Conservation (phyloP, 176 grass and related monocot genomes). For the Oryza meyeriana region DNA sequence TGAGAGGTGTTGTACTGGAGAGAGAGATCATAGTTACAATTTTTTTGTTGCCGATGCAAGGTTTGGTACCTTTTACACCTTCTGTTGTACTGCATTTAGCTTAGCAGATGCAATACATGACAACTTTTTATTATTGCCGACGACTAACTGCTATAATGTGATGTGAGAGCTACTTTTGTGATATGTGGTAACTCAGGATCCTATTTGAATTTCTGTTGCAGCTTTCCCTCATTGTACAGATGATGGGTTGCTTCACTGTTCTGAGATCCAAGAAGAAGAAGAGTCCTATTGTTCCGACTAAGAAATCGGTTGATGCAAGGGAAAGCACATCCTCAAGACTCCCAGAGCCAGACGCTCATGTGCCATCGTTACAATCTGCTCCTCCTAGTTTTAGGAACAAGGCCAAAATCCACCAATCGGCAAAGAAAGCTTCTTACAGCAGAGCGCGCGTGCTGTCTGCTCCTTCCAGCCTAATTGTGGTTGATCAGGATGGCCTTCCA, state of each 20-base stretch:
- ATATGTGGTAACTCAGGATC: slow-evolving; percentile 5
- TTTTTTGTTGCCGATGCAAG: not conserved
- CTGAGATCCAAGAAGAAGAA: slow-evolving; percentile 87
- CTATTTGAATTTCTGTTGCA: slow-evolving; percentile 16
- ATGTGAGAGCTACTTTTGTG: not conserved
- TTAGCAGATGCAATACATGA: slow-evolving; percentile 2
- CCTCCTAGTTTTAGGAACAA: slow-evolving; percentile 92
- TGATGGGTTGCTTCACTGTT: slow-evolving; percentile 92
- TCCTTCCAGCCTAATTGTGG: slow-evolving; percentile 69
- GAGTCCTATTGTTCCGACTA: slow-evolving; percentile 33
- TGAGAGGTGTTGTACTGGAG: slow-evolving; percentile 7
- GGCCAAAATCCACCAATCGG: slow-evolving; percentile 47
- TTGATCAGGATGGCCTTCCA: slow-evolving; percentile 62
- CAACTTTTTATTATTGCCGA: slow-evolving; percentile 20
- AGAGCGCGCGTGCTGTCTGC: slow-evolving; percentile 74
- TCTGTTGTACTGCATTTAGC: slow-evolving; percentile 6
- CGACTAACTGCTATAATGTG: not conserved
- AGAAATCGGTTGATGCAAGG: slow-evolving; percentile 36
- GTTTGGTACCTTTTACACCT: not conserved
- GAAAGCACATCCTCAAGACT: slow-evolving; percentile 62
- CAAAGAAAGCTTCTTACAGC: slow-evolving; percentile 44
- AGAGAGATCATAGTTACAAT: not conserved
- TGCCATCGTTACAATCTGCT: slow-evolving; percentile 83
- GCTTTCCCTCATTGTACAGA: slow-evolving; percentile 8
- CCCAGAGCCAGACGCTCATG: slow-evolving; percentile 71